Evolutionary conservation across 1,284 basidiomycete genomes (phyloP), one percentile per base, ranked within the genome.

Genomic region (Dichomitus squalens): DNA sequence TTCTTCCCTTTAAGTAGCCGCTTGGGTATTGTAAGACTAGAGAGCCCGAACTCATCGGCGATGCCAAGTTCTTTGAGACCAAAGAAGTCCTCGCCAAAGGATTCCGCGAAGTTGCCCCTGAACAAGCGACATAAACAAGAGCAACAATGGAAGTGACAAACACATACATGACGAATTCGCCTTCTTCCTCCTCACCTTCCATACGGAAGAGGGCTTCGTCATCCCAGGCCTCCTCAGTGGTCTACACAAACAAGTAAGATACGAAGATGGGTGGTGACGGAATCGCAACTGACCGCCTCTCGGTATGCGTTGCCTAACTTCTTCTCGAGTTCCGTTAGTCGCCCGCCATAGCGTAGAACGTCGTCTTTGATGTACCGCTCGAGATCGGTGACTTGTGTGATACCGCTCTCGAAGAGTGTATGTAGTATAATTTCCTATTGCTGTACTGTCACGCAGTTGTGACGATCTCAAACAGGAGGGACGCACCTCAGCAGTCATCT

Each of bases 21-120:
- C 68, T 87, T 88, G 6, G 96, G 96, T 18, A 97, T 83, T 11
- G 81, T 84, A 49, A 97, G 79, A 59, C 82, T 89, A 1, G 86
- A 81, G 61, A 96, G 75, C n/a, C 93, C 93, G 53, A 93, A 80
- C 70, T 98, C 96, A 43, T 83, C 81, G 49, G 95, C 94, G 55
- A 98, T 92, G 20, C 96, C 96, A 40, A 96, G 76, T 69, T 93
- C 94, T 53, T 86, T 83, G 29, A 98, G 80, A 18, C 95, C 96
- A 33, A 98, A 85, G 74, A 95, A 97, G 73, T 98, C 96, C 66
- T 97, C 95, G 35, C 95, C 95, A 16, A 96, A 81, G 21, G 87
- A 82, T 53, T 93, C 92, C 0, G 93, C 90, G 72, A 96, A 96
- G 63, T 91, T 88, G 53, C 95, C 95, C 66, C 88, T 90, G 54